Conservation (phyloP, 371 early-diverging fungal species). For the Saksenaea oblongispora region DNA sequence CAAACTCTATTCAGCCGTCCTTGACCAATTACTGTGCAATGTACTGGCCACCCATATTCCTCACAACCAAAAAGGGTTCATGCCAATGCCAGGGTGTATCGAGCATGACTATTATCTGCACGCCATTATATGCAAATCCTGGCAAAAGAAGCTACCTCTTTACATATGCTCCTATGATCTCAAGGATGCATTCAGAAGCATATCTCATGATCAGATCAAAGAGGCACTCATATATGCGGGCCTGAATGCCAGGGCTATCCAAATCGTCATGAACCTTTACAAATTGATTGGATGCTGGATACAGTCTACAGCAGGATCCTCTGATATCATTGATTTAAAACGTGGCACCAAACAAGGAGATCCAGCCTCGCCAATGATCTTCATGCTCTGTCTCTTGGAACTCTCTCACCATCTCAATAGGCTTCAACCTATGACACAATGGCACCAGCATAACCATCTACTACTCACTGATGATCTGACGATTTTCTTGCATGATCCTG, state of each 20-base stretch:
- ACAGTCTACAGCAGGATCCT: neutral
- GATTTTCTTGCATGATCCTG: neutral
- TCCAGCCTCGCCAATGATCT: neutral
- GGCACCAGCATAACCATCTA: neutral
- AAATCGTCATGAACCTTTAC: neutral
- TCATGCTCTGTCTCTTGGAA: neutral
- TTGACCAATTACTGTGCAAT: neutral
- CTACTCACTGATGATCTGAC: neutral
- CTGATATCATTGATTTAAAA: neutral
- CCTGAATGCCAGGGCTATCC: neutral
- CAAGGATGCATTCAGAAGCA: neutral
- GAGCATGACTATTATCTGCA: constrained; percentile 8
- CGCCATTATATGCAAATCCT: constrained; percentile 2
- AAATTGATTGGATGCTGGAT: neutral
- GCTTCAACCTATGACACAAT: neutral
- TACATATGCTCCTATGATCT: constrained; percentile 7
- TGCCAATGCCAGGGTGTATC: neutral
- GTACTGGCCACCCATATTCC: neutral
- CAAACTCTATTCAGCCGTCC: constrained; percentile 3
- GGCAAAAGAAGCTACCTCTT: neutral
- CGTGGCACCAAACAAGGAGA: neutral
- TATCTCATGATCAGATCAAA: neutral
- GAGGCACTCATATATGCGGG: no score
- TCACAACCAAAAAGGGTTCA: constrained; percentile 3
- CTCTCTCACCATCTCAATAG: neutral